Evolutionary conservation across 192 early-diverging fungal species (phyloP).

Genomic region (Entomortierella chlamydospora): DNA sequence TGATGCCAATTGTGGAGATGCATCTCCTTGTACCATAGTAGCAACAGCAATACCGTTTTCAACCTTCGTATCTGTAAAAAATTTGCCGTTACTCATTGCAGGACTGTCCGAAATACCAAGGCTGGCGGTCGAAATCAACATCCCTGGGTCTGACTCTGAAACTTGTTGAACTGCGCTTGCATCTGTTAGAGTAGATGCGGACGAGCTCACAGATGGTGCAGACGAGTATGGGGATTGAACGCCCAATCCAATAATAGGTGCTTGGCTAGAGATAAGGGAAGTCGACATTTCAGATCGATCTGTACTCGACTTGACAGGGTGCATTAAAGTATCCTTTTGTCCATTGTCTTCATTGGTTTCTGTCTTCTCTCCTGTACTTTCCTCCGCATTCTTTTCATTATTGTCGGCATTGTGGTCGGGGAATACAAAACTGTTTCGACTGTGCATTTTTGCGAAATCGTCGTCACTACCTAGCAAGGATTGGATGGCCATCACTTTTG

Average conservation of each 20-base stretch:
- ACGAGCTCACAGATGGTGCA: not conserved
- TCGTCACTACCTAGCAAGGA: slow-evolving; percentile 44
- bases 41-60: slow-evolving; percentile 14
- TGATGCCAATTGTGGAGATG: not conserved
- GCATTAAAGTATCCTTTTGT: too few species aligned
- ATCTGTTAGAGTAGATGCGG: not conserved
- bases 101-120: slow-evolving; percentile 3
- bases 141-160: slow-evolving; percentile 22
- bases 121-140: slow-evolving; percentile 8
- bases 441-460: slow-evolving; percentile 39
- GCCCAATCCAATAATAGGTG: slow-evolving; percentile 1
- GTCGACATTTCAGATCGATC: not conserved
- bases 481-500: slow-evolving; percentile 53
- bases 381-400: not conserved
- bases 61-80: not conserved
- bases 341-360: too few species aligned
- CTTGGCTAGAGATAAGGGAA: not conserved
- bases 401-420: not conserved
- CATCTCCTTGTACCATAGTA: slow-evolving; percentile 7
- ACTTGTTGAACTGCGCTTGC: not conserved
- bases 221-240: not conserved
- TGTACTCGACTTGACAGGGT: too few species aligned
- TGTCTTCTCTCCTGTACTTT: not conserved
- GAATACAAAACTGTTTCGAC: slow-evolving; percentile 9
- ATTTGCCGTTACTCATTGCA: not conserved